Evolutionary conservation across 495 filamentous ascomycete species (phyloP).

Genomic region (Aspergillus incahuasiensis): DNA sequence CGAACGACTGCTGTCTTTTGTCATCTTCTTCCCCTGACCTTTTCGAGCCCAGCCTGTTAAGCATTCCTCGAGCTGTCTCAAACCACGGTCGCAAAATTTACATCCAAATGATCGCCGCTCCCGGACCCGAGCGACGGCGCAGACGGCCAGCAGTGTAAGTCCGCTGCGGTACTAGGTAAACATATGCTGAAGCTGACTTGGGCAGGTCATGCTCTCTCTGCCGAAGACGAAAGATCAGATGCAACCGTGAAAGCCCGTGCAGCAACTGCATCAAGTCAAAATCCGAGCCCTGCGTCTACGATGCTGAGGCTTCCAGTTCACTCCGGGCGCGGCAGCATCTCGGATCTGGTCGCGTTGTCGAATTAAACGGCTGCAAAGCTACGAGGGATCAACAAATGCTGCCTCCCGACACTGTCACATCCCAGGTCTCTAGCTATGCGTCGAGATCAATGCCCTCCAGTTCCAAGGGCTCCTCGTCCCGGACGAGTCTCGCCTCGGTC

Average conservation of each 20-base stretch:
- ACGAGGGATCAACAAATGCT: not conserved
- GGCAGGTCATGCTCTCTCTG: slow-evolving; percentile 42
- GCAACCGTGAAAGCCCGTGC: slow-evolving; percentile 46
- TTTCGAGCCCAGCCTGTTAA: too few species aligned
- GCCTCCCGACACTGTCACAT: not conserved
- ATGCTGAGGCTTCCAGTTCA: slow-evolving; percentile 15
- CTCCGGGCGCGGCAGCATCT: slow-evolving; percentile 10
- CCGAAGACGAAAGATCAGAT: slow-evolving; percentile 46
- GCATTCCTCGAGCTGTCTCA: too few species aligned
- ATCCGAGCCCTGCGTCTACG: slow-evolving; percentile 40
- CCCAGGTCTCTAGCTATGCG: not conserved
- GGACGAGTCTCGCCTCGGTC: slow-evolving; percentile 22
- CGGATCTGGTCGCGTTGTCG: slow-evolving; percentile 1
- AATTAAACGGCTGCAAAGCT: not conserved
- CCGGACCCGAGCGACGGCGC: slow-evolving; percentile 37
- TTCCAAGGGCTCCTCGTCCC: slow-evolving; percentile 27
- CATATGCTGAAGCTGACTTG: slow-evolving; percentile 18
- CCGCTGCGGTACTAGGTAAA: not conserved
- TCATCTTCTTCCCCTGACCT: slow-evolving; percentile 3
- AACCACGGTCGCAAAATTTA: too few species aligned
- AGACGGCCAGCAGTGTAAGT: slow-evolving; percentile 45
- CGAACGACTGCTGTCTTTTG: not conserved
- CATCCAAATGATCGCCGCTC: not conserved
- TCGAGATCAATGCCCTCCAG: slow-evolving; percentile 15
- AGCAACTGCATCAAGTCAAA: slow-evolving; percentile 47